These are phyloP conservation scores for Solanum sitiens DNA, from an alignment of 257 asterid species.

Conservation along the genomic window DNA sequence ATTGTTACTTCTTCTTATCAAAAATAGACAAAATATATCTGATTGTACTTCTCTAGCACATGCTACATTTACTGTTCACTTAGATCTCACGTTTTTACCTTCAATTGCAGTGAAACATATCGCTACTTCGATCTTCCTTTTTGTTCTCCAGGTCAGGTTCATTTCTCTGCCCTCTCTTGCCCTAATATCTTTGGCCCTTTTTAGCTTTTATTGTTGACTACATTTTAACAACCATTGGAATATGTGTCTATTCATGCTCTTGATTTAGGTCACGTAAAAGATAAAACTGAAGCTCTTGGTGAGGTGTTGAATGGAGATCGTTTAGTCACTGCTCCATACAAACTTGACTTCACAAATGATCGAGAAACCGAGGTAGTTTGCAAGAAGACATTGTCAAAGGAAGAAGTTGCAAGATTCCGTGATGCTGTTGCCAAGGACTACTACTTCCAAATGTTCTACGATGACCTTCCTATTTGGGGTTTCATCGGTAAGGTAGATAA, in stretches of 20 bases:
- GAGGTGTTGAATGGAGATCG: slow-evolving; percentile 12
- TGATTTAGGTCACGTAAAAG: neutral
- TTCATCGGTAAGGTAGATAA: slow-evolving; percentile 6
- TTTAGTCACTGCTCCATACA: slow-evolving; percentile 11
- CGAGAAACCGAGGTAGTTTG: slow-evolving; percentile 2
- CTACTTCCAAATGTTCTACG: slow-evolving; percentile 9
- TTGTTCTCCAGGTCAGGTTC: slow-evolving; percentile 33
- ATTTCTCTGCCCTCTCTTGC: neutral
- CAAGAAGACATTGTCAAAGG: neutral
- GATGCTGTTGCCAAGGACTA: slow-evolving; percentile 10
- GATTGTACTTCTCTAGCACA: neutral
- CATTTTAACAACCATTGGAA: neutral
- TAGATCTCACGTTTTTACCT: neutral
- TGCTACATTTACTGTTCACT: neutral
- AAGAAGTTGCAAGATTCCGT: slow-evolving; percentile 10
- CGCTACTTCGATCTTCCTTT: slow-evolving; percentile 48
- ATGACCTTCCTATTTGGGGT: slow-evolving; percentile 13
- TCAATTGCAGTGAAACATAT: slow-evolving; percentile 36
- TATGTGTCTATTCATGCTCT: neutral
- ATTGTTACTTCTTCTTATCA: neutral
- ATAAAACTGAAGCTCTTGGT: slow-evolving; percentile 11
- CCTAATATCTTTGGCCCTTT: neutral
- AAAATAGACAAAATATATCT: neutral
- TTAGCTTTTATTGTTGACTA: neutral
- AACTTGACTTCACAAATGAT: slow-evolving; percentile 3